phyloP scores from a whole-genome alignment of 129 eudicot species.

The Lactuca sativa region DNA sequence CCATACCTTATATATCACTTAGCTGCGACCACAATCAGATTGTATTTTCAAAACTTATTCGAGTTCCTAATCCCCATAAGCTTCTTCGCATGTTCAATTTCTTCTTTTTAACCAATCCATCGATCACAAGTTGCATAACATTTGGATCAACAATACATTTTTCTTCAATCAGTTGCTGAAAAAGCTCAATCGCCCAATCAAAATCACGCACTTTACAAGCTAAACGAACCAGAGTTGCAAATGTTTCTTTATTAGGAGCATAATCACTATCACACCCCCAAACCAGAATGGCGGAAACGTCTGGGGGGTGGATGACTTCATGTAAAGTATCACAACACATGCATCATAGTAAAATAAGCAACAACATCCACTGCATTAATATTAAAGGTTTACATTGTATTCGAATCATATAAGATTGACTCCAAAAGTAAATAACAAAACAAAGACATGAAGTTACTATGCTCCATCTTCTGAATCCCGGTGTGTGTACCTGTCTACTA shows the following conservation, averaged over 20 bases:
- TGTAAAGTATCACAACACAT: too few relatives aligned
- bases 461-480: too few relatives aligned
- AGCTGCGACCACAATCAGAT: conserved; percentile 34
- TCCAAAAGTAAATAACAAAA: too few relatives aligned
- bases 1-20: conserved; percentile 17
- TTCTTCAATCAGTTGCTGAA: conserved; percentile 27
- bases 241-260: conserved; percentile 41
- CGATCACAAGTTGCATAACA: conserved; percentile 45
- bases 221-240: conserved; percentile 26
- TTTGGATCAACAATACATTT: conserved; percentile 25
- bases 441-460: too few relatives aligned
- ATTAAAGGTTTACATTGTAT: too few relatives aligned
- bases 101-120: conserved; percentile 45
- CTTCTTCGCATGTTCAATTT: conserved; percentile 45
- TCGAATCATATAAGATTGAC: too few relatives aligned
- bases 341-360: too few relatives aligned
- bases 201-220: conserved; percentile 47
- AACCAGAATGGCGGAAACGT: too few relatives aligned
- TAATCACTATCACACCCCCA: too few relatives aligned
- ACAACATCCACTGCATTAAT: too few relatives aligned
- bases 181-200: conserved; percentile 47
- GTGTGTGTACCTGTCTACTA: too few relatives aligned
- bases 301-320: too few relatives aligned
- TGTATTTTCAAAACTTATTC: conserved; percentile 26
- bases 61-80: conserved; percentile 48